Base-by-base conservation (phyloP, 345 rosid genomes). In the Arabis alpina region DNA sequence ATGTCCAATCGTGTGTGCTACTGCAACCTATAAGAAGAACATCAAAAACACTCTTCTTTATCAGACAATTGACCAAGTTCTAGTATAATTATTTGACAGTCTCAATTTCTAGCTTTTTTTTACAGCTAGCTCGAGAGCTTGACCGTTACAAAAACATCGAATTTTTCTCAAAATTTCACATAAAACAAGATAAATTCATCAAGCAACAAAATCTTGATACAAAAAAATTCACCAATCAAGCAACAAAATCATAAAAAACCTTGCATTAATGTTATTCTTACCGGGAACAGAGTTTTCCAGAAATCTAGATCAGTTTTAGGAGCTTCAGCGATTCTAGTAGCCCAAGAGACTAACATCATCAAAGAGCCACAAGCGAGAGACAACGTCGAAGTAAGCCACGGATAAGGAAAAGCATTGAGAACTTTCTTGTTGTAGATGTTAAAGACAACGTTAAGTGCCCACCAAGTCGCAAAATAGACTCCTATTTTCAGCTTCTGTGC, bases 381-480 rank as follows among this genome's bases (percentile, higher is more conserved):
- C 40, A 93, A 87, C 0, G 94, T 89, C 10, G 98, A 93, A 62
- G 97, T 93, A 19, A 91, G 90, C 98, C 98, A 93, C 11, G 98
- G 98, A 60, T 81, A 93, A 70, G 97, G 97, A 68, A 91, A 93
- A 10, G 88, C 98, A 68, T 91, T 93, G 80, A 93, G 80, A 4
- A 86, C 97, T 84, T 93, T 93, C 87, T 93, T 93, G 82, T 93
- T 91, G 69, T 93, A 93, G n/a, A 93, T 91, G 66, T 93, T 93
- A 75, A 91, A 93, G 57, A 93, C 91, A 42, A 93, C 98, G 69
- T 93, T 93, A 71, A 93, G 82, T 19, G 91, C 90, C 98, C 98
- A 93, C 98, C 98, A 93, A 6, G 97, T 83, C 8, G 96, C 97
- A 49, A 93, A 93, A 54, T 89, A 91, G 2, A 91, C 30, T 58